Percentiles rank a stretch among this genome's conserved stretches.
Conservation (phyloP, 345 rosid species). For the Camelina laxa region DNA sequence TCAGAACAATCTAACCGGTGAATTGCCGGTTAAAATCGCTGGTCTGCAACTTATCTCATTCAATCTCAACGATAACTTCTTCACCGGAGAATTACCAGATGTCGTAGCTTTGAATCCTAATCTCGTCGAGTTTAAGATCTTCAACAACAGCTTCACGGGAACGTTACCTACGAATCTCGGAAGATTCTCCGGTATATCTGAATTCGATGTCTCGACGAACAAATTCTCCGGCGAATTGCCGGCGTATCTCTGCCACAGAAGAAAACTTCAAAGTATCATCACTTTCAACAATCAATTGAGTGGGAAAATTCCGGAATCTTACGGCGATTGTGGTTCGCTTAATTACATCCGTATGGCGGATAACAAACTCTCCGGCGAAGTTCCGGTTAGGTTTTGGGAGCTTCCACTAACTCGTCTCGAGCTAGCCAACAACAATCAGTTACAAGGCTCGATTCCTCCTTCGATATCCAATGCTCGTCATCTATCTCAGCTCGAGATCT, state of each 20-base stretch:
- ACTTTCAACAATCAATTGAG: conserved; percentile 57
- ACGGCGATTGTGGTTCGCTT: conserved; percentile 58
- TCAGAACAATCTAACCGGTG: conserved; percentile 65
- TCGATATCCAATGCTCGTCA: conserved; percentile 46
- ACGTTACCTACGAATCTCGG: conserved; percentile 62
- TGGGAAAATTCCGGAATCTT: conserved; percentile 58
- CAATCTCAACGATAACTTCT: conserved; percentile 62
- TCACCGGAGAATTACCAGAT: conserved; percentile 62
- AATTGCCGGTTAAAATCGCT: conserved; percentile 55
- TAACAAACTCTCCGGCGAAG: conserved; percentile 57
- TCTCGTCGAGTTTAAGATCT: conserved; percentile 57
- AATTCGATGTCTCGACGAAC: conserved; percentile 76
- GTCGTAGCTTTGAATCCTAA: conserved; percentile 56
- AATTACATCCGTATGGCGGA: conserved; percentile 53
- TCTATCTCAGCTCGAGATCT: conserved; percentile 44
- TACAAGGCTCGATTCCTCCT: conserved; percentile 60
- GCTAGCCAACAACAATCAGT: conserved; percentile 56
- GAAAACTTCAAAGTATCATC: conserved; percentile 48
- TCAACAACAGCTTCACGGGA: conserved; percentile 78
- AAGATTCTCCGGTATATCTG: conserved; percentile 48
- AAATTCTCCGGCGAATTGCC: conserved; percentile 62
- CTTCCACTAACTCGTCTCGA: conserved; percentile 50
- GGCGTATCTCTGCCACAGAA: conserved; percentile 54
- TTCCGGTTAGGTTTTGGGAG: conserved; percentile 62
- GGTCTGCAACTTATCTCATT: conserved; percentile 49